phyloP scores from a whole-genome alignment of 371 early-diverging fungal species.

The Phascolomyces articulosus region DNA sequence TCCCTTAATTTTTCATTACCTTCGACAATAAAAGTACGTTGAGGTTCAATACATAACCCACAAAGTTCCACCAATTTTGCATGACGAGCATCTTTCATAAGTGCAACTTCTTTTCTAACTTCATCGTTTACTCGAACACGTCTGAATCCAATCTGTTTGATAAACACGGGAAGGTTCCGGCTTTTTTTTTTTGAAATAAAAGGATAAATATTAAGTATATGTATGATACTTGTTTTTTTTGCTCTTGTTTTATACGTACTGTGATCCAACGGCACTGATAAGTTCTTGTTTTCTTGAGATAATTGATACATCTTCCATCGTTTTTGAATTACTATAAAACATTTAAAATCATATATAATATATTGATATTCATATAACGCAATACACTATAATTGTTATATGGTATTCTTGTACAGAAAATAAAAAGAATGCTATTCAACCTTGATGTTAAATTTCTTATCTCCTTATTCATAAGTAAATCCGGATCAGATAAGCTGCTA shows the following conservation, averaged over 20 bases:
- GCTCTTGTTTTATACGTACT: conserved; percentile 2
- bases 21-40: conserved; percentile 46
- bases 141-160: conserved; percentile 27
- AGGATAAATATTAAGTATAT: neutral
- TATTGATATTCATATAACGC: no score
- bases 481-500: conserved; percentile 9
- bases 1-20: conserved; percentile 21
- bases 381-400: no score
- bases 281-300: neutral
- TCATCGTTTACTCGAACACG: conserved; percentile 14
- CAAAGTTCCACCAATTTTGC: conserved; percentile 48
- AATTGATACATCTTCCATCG: neutral
- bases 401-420: no score
- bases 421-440: neutral
- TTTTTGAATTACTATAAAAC: neutral
- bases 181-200: conserved; percentile 22
- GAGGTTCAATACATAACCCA: conserved; percentile 46
- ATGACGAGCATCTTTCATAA: conserved; percentile 31
- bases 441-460: neutral
- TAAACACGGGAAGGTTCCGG: conserved; percentile 52
- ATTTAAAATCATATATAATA: neutral
- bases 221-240: neutral
- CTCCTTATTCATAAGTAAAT: conserved; percentile 6
- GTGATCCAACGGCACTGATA: conserved; percentile 12
- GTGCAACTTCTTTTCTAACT: conserved; percentile 20